A percentile compares a stretch with the other conserved stretches of the same genome.
Conservation (phyloP, 352 stramenopile species). For the Pythium phragmitis region DNA sequence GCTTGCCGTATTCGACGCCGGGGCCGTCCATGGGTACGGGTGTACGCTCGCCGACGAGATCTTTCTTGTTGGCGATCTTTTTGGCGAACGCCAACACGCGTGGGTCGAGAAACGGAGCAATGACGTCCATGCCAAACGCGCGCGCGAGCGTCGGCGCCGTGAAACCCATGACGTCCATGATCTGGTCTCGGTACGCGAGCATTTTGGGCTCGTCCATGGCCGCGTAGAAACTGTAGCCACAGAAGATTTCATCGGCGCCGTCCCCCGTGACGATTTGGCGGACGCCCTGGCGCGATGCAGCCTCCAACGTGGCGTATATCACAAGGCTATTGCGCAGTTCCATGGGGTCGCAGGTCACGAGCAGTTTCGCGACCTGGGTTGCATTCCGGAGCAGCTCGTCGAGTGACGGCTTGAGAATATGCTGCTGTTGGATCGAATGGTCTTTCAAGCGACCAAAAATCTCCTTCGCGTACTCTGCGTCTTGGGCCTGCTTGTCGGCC, state of each 20-base stretch:
- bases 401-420: conserved; percentile 53
- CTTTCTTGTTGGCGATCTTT: conserved; percentile 38
- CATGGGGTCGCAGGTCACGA: conserved; percentile 85
- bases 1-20: conserved; percentile 62
- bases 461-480: conserved; percentile 40
- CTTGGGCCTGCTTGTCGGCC: conserved; percentile 35
- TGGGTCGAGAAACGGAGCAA: conserved; percentile 77
- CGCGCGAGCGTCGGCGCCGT: conserved; percentile 64
- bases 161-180: conserved; percentile 84
- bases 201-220: conserved; percentile 53
- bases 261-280: conserved; percentile 78
- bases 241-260: conserved; percentile 87
- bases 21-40: conserved; percentile 52
- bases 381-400: conserved; percentile 53
- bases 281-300: conserved; percentile 52
- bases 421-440: conserved; percentile 58
- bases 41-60: conserved; percentile 66
- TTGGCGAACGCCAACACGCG: conserved; percentile 71
- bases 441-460: conserved; percentile 46
- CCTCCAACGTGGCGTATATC: conserved; percentile 69
- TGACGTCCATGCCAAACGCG: conserved; percentile 60
- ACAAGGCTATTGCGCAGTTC: conserved; percentile 86
- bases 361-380: conserved; percentile 38
- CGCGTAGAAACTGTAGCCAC: conserved; percentile 87
- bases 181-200: conserved; percentile 67